Evolutionary conservation across 176 grass and related monocot species (phyloP), one percentile per base, ranked within the genome.

Genomic region (Hsuehochloa calcarea): DNA sequence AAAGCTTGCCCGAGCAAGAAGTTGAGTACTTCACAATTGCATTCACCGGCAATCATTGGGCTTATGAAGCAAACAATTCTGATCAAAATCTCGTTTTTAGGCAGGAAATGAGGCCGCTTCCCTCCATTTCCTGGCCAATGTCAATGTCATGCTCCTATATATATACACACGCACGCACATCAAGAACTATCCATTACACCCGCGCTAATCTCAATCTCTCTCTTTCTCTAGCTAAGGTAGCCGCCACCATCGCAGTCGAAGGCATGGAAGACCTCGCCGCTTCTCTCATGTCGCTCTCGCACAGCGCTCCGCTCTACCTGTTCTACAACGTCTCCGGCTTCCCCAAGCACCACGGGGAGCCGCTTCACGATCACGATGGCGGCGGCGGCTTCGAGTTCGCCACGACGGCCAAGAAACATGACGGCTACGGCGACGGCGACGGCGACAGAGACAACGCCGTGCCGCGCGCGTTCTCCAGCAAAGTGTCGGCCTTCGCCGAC

Each of bases 231-330:
- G 52, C 75, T 25, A 25, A 61, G 40, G 54, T 40, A 6, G n/a
- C 7, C 8, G 45, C 14, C 15, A 23, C 12, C n/a, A 29, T 27
- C 3, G 55, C 16, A 0, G 34, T 31, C 20, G 10, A n/a, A 1
- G 75, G 6, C 20, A 89, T 85, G 77, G 82, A 85, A 34, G 82
- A 81, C 52, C 88, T 89, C 70, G 63, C 82, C 17, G 70, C 77
- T 15, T 63, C 82, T 31, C 41, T 81, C 80, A 69, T 61, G 62
- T 75, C 77, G 16, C 40, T 41, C 82, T 75, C 67, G 17, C 84
- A 84, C 68, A 90, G 89, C 85, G 89, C 89, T 69, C 89, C 84
- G 26, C 89, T 90, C 59, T 90, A 87, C 80, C 59, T 87, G 45
- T 82, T 87, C 46, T 90, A 74, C 84, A 74, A 79, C 56, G 56